Conservation (phyloP, 1,284 basidiomycete genomes). For the Vanrija pseudolonga region DNA sequence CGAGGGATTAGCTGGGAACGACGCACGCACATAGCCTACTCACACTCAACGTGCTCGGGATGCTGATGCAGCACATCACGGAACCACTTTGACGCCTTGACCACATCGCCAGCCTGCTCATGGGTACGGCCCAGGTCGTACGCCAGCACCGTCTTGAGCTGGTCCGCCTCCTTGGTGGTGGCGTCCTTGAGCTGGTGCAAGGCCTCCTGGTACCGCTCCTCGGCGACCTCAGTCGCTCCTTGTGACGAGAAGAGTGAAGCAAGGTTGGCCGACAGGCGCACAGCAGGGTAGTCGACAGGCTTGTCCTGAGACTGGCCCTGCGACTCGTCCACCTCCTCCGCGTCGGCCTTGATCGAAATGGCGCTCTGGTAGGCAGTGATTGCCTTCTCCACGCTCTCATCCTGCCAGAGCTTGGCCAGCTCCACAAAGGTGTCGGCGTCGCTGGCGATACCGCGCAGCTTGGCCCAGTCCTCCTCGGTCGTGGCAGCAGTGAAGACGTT, state of each 20-base stretch:
- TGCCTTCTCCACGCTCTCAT: constrained; percentile 69
- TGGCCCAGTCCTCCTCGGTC: constrained; percentile 42
- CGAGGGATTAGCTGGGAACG: neutral
- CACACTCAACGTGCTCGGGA: constrained; percentile 91
- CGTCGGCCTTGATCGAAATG: constrained; percentile 49
- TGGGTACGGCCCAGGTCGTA: constrained; percentile 86
- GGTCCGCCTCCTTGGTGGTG: constrained; percentile 53
- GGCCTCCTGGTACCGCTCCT: constrained; percentile 53
- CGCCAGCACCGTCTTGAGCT: constrained; percentile 70
- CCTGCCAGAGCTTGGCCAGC: constrained; percentile 80
- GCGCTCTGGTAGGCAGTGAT: constrained; percentile 70
- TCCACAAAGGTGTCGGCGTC: constrained; percentile 83
- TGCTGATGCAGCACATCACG: constrained; percentile 76
- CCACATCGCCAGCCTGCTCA: constrained; percentile 71
- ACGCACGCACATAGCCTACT: constrained; percentile 33
- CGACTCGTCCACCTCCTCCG: constrained; percentile 2
- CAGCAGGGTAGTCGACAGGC: constrained; percentile 27
- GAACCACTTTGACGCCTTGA: constrained; percentile 75
- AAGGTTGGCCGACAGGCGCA: constrained; percentile 70
- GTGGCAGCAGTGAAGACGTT: constrained; percentile 58
- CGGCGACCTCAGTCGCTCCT: constrained; percentile 54
- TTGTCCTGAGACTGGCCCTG: constrained; percentile 11
- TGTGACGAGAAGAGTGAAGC: constrained; percentile 72
- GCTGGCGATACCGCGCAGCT: constrained; percentile 60
- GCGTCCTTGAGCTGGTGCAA: constrained; percentile 49